Evolutionary conservation across 345 rosid genomes (phyloP).

Genomic region (Citrus sinensis): DVS_A1.0 CM039161.1:22024501-22025000

Average conservation of each 20-base stretch:
- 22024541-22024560: conserved; percentile 6
- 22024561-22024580: conserved; percentile 24
- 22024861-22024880: neutral
- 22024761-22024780: conserved; percentile 70
- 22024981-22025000: neutral
- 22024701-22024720: conserved; percentile 83
- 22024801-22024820: conserved; percentile 2
- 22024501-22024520: conserved; percentile 95
- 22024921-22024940: neutral
- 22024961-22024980: neutral
- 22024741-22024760: conserved; percentile 64
- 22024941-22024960: neutral
- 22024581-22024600: conserved; percentile 50
- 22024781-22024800: conserved; percentile 9
- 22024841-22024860: neutral
- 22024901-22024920: neutral
- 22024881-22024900: neutral
- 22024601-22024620: conserved; percentile 81
- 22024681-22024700: conserved; percentile 94
- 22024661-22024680: conserved; percentile 98
- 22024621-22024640: conserved; percentile 78
- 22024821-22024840: neutral
- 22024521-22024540: conserved; percentile 32
- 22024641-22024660: conserved; percentile 67
- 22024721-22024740: conserved; percentile 88